Percentiles rank a stretch among this genome's conserved stretches.
Evolutionary conservation across 176 grass and related monocot genomes (phyloP).

Genomic region (Panicum miliaceum): DNA sequence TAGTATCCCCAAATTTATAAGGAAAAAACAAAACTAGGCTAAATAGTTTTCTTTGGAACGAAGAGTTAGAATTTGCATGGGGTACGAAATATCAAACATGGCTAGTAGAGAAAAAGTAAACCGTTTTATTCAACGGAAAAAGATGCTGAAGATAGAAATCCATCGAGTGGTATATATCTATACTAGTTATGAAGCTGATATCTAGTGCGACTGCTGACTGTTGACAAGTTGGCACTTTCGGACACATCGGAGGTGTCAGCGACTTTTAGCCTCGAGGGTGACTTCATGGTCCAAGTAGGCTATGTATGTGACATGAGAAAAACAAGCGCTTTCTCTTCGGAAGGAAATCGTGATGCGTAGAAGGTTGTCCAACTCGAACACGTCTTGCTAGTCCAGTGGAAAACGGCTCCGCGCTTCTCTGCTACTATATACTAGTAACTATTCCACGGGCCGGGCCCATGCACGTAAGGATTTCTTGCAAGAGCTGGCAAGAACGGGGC

Average conservation of each 20-base stretch:
- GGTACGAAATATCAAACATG: background rate
- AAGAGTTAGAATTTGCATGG: background rate
- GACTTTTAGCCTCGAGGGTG: background rate
- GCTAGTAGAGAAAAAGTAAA: background rate
- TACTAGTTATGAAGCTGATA: background rate
- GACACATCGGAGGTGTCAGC: background rate
- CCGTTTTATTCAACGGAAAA: slow-evolving; percentile 14
- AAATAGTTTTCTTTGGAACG: background rate
- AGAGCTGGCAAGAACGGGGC: slow-evolving; percentile 4
- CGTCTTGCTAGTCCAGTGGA: background rate
- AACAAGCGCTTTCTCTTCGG: background rate
- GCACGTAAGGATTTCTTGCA: background rate
- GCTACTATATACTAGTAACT: background rate
- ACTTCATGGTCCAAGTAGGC: slow-evolving; percentile 29
- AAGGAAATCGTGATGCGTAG: background rate
- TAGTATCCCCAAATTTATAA: background rate
- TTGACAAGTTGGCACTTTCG: slow-evolving; percentile 2
- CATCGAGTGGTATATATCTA: background rate
- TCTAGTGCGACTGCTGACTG: slow-evolving; percentile 22
- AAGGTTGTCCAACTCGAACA: background rate
- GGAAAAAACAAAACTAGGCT: background rate
- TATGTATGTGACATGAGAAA: slow-evolving; percentile 7
- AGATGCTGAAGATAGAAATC: background rate
- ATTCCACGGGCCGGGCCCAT: background rate
- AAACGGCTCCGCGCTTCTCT: background rate